Base-by-base conservation (phyloP, 2,329 filamentous ascomycete species). In the Arthroderma sp. region DNA sequence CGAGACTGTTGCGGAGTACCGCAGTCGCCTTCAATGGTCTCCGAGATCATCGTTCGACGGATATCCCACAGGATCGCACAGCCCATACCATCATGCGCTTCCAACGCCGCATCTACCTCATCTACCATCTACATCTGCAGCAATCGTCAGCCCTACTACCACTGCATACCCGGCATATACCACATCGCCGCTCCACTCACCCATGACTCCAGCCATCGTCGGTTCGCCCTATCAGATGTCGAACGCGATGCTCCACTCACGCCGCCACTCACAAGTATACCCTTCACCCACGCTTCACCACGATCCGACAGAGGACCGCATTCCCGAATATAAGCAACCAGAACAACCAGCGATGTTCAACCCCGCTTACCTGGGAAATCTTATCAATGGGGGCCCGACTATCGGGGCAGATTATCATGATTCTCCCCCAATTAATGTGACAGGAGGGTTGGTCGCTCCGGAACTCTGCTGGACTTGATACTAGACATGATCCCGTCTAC, bases 1-100 rank as follows among this genome's bases (percentile, higher is more conserved):
- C 57, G 80, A 87, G 63, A 82, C 83, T 51, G 82, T 87, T 57
- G 75, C 77, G 58, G 81, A 84, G 64, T 89, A 90, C 71, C 82
- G 84, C 63, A 77, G 75, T 37, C 81, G 84, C 62, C 83, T 88
- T 76, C 83, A 85, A 52, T 87, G 83, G 83, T 70, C 70, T 0
- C 67, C 70, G 19, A 68, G 66, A 54, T 62, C 65, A 2, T 71
- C 71, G 0, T 62, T 73, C 31, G 70, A 73, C 51, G 66, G 70
- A 47, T 70, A 70, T 58, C 70, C 70, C 4, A 65, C 71, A 1
- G 62, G 65, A 17, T 68, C 71, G 6, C 63, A 70, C 19, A 74
- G 70, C 47, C 67, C 65, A 33, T 70, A 71, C 55, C 63, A 65
- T 55, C 62, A 62, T 56, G 60, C 63, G 7, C 62, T 70, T n/a